Evolutionary conservation across 371 early-diverging fungal genomes (phyloP).

Genomic region (Actinomortierella ambigua): DNA sequence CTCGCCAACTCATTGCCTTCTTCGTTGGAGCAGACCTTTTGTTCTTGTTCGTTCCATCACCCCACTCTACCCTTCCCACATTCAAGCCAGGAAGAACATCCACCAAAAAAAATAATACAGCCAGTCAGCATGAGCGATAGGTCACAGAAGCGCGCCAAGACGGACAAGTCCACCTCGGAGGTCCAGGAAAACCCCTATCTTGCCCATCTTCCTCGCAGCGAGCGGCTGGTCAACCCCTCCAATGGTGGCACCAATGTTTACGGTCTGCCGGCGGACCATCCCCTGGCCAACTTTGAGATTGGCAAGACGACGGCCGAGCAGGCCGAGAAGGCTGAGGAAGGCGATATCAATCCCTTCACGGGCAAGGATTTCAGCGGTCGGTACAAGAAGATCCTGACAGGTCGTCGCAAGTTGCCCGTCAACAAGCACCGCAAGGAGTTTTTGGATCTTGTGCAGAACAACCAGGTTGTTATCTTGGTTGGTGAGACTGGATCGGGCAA

Average conservation of each 20-base stretch:
- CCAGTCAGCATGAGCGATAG: background rate
- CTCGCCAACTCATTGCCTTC: too few relatives aligned
- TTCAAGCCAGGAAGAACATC: slow-evolving; percentile 9
- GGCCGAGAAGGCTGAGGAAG: slow-evolving; percentile 77
- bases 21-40: background rate
- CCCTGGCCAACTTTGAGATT: slow-evolving; percentile 56
- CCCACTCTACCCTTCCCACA: background rate
- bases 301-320: slow-evolving; percentile 77
- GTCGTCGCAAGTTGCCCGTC: slow-evolving; percentile 87
- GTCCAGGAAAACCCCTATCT: slow-evolving; percentile 65
- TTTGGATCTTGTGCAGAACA: slow-evolving; percentile 80
- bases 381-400: slow-evolving; percentile 83
- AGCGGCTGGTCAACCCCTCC: slow-evolving; percentile 41
- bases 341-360: slow-evolving; percentile 80
- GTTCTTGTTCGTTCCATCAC: slow-evolving; percentile 4
- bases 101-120: background rate
- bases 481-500: slow-evolving; percentile 92
- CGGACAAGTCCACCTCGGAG: slow-evolving; percentile 15
- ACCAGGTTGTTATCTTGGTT: slow-evolving; percentile 89
- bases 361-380: slow-evolving; percentile 75
- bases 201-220: slow-evolving; percentile 56
- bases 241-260: slow-evolving; percentile 13
- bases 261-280: slow-evolving; percentile 29
- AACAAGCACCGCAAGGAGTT: slow-evolving; percentile 88
- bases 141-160: slow-evolving; percentile 31